Evolutionary conservation across 192 early-diverging fungal species (phyloP), one percentile per base, ranked within the genome.

Genomic region (Linderina pennispora): DNA sequence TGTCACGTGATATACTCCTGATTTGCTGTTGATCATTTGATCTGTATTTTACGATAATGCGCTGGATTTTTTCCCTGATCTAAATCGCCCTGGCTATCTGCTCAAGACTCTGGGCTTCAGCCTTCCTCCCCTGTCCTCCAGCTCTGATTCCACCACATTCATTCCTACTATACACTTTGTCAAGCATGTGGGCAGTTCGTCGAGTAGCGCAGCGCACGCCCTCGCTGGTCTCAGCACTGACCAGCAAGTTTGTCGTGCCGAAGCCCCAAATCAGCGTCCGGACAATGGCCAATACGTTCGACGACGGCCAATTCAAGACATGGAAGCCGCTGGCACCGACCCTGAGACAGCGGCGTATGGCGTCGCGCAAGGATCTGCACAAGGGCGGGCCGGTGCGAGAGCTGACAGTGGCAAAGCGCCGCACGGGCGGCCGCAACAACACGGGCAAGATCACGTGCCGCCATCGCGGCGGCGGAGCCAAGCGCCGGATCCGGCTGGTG

Each of bases 381-480:
- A 87, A 92, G 65, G 92, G 92, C 39, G 80, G 80, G 31, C 83
- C 88, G 15, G 62, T 92, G n/a, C 76, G 81, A 32, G 66, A 80
- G 20, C 74, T 98, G 37, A 88, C 88, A 1, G 58, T 86, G 38
- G 86, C 87, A 22, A 95, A 93, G 77, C 77, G 86, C 24, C 74
- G 77, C 23, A 85, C 78, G 1, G 90, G 90, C 21, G 95, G 95
- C 5, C 78, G 95, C 40, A 93, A 91, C 77, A 82, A 86, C 62
- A 85, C 81, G 8, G 95, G 95, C 10, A 74, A 77, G 21, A 90
- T 98, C 57, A 95, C 91, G 10, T 84, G 91, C 25, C 84, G 91
- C 11, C 89, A 93, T 55, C 86, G 90, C 34, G 95, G 95, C 25
- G 95, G 92, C 23, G 95, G 95, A 18, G 88, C 88, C 59, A 91